These are phyloP conservation scores for Novymonas esmeraldas DNA, from an alignment of 208 protist genomes.

Conservation along the genomic window DNA sequence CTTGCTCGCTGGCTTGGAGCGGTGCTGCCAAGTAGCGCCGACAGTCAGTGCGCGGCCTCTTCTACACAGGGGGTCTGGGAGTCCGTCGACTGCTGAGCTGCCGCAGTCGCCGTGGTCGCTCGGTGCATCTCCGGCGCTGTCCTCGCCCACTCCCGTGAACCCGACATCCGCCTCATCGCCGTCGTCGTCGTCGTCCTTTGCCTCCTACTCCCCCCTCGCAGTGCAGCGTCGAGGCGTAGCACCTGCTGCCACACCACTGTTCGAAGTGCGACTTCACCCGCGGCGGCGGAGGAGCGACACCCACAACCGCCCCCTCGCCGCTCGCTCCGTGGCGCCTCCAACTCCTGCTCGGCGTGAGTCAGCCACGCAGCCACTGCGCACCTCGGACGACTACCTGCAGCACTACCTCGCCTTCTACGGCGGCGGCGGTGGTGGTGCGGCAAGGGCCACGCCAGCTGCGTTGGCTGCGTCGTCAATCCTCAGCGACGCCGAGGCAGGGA, in stretches of 20 bases:
- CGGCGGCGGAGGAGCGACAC: background rate
- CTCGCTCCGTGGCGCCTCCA: no score
- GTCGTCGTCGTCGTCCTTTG: conserved; percentile 4
- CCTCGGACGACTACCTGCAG: conserved; percentile 17
- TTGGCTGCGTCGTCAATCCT: background rate
- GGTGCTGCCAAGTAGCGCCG: conserved; percentile 3
- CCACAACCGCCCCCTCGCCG: no score
- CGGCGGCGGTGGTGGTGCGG: background rate
- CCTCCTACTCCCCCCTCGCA: conserved; percentile 11
- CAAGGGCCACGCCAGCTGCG: background rate
- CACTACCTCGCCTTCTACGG: conserved; percentile 28
- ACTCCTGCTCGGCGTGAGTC: background rate
- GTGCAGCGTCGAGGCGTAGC: background rate
- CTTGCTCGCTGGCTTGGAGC: conserved; percentile 11
- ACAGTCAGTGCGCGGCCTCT: background rate
- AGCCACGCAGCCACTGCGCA: background rate
- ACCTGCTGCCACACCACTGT: background rate
- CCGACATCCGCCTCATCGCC: background rate
- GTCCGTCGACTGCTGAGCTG: background rate
- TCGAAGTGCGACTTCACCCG: conserved; percentile 8
- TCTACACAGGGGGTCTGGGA: background rate
- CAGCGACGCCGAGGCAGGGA: background rate
- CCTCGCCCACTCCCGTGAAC: background rate
- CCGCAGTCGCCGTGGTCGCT: background rate
- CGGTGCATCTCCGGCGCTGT: background rate